These are phyloP conservation scores for Phytophthora pisi DNA, from an alignment of 352 stramenopile genomes.

Conservation along the genomic window DNA sequence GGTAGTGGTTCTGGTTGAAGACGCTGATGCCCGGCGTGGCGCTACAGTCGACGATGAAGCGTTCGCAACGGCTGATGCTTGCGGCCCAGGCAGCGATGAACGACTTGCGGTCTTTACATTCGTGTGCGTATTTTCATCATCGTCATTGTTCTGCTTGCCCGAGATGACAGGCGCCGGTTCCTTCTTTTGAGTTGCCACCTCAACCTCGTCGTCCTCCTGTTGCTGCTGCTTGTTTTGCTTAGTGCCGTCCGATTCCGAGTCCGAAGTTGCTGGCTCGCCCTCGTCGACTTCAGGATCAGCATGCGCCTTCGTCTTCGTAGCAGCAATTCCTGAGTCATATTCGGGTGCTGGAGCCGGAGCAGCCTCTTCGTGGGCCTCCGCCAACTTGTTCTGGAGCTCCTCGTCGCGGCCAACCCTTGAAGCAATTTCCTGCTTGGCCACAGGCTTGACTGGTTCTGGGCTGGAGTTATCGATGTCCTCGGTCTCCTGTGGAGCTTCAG, in stretches of 20 bases:
- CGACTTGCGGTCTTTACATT: conserved; percentile 45
- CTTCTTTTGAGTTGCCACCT: conserved; percentile 14
- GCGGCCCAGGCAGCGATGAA: conserved; percentile 13
- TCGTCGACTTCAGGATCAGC: conserved; percentile 56
- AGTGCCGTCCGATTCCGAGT: conserved; percentile 38
- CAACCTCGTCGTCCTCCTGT: conserved; percentile 25
- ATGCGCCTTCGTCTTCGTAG: conserved; percentile 5
- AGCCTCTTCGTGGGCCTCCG: neutral
- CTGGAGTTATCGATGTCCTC: conserved; percentile 8
- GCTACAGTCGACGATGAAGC: neutral
- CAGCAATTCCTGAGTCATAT: neutral
- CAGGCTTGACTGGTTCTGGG: neutral
- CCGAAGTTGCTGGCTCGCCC: conserved; percentile 24
- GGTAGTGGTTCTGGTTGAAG: conserved; percentile 7
- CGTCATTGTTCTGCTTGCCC: conserved; percentile 30
- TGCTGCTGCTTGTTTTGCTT: conserved; percentile 25
- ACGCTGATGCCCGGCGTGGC: conserved; percentile 28
- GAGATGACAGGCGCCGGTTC: conserved; percentile 1
- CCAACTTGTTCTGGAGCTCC: neutral
- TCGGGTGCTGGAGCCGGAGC: conserved; percentile 2
- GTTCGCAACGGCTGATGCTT: conserved; percentile 1
- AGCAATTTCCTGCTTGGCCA: neutral
- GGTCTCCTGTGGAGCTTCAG: conserved; percentile 1
- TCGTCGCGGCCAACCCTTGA: neutral
- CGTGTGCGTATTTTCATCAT: conserved; percentile 45